Base-by-base conservation (phyloP, 352 stramenopile genomes). In the Phytophthora pini region DNA sequence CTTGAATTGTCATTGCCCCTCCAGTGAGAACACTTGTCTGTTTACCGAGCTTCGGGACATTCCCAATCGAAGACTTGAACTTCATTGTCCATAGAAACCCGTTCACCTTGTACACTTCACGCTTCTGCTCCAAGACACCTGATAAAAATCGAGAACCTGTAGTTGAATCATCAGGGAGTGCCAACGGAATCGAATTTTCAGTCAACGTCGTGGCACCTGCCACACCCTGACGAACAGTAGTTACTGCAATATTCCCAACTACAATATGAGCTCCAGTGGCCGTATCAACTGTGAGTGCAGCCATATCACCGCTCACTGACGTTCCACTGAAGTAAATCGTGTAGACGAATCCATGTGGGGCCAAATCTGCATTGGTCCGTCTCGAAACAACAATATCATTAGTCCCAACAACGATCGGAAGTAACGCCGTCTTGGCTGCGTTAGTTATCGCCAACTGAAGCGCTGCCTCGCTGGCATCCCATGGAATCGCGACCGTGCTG, bases 21-120 rank as follows among this genome's bases (percentile, higher is more conserved):
- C 40, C 67, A 24, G 52, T 56, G 7, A 87, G 27, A 0, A 44
- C 15, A 0, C 40, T 41, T 1, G 53, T 77, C 24, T 84, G 63
- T 5, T 60, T 65, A 1, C 67, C 71, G 2, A 94, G 68, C 15
- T 60, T 65, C 5, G 82, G 62, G 0, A 92, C 65, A 46, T 94
- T 85, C 5, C 87, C 87, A 26, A 94, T 80, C 2, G 77, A 91
- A 1, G 83, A 90, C 39, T 87, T 88, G 38, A 94, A 94, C 49
- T 89, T 90, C 51, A 94, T 79, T 0, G 80, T 91, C 87, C 87
- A 94, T 5, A 90, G 43, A 12, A 93, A 90, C 0, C 87, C 87
- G 27, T 93, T 93, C 3, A 86, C 84, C 65, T 92, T 93, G 64
- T 76, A 94, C 9, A 94, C 73, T 7, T 68, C 74, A 1, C 92